Percentiles rank a stretch among this genome's conserved stretches.
Conservation (phyloP, 2,329 filamentous ascomycete genomes). For the Leptographium lundbergii region DNA sequence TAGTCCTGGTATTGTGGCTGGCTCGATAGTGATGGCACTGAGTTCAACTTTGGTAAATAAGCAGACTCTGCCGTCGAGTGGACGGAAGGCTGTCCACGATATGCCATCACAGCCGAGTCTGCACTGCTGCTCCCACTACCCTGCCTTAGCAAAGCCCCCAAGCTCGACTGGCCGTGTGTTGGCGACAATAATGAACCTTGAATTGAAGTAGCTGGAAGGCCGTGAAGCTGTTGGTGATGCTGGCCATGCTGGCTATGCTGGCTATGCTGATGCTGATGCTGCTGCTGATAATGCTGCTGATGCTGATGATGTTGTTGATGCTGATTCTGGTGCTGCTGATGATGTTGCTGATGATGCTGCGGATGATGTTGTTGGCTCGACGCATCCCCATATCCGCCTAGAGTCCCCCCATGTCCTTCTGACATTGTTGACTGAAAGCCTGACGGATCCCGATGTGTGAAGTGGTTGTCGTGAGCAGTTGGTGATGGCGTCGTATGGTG, state of each 20-base stretch:
- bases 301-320: neutral
- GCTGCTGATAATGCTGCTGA: neutral
- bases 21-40: neutral
- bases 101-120: neutral
- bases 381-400: neutral
- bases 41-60: neutral
- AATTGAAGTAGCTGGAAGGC: neutral
- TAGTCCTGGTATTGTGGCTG: neutral
- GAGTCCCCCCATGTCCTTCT: neutral
- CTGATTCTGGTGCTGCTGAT: constrained; percentile 1
- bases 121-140: neutral
- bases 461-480: neutral
- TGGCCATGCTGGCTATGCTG: neutral
- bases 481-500: constrained; percentile 7
- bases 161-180: neutral
- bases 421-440: constrained; percentile 2
- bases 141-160: neutral
- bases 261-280: neutral
- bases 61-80: neutral
- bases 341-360: neutral
- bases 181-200: neutral
- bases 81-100: neutral
- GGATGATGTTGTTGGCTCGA: neutral
- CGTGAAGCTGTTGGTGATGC: constrained; percentile 5
- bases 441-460: neutral